Evolutionary conservation across 2,329 filamentous ascomycete genomes (phyloP).

Genomic region (Phaeosphaeria sp.): DNA sequence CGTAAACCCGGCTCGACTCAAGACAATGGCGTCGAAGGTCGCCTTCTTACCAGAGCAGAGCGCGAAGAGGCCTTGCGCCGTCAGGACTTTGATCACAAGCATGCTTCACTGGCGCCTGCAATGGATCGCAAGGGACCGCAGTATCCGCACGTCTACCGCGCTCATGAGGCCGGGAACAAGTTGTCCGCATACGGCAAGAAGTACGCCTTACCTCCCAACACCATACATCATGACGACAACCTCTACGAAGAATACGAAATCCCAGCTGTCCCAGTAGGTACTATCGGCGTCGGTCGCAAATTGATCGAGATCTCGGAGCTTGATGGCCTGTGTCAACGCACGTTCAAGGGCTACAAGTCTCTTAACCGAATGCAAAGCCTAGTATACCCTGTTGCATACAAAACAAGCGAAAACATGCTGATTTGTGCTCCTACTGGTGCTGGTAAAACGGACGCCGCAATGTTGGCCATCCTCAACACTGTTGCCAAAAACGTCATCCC

Average conservation of each 20-base stretch:
- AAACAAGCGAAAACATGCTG: constrained; percentile 96
- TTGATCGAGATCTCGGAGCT: constrained; percentile 80
- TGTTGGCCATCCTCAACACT: constrained; percentile 92
- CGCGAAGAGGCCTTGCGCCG: constrained; percentile 78
- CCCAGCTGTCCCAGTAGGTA: constrained; percentile 81
- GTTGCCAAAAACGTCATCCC: constrained; percentile 85
- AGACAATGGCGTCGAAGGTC: constrained; percentile 57
- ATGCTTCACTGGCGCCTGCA: constrained; percentile 71
- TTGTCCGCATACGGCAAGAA: constrained; percentile 80
- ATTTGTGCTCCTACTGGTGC: constrained; percentile 98
- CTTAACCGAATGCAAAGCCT: constrained; percentile 98
- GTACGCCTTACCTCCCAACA: constrained; percentile 81
- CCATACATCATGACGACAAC: constrained; percentile 71
- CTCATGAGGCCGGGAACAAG: constrained; percentile 83
- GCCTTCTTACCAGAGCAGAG: constrained; percentile 76
- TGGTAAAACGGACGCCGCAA: constrained; percentile 97
- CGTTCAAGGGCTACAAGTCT: constrained; percentile 91
- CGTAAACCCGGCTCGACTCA: constrained; percentile 36
- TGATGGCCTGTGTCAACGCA: constrained; percentile 87
- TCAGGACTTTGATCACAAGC: constrained; percentile 85
- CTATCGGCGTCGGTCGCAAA: constrained; percentile 73
- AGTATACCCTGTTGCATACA: constrained; percentile 93
- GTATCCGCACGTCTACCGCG: constrained; percentile 93
- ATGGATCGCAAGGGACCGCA: constrained; percentile 72
- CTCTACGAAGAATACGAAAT: constrained; percentile 91